Evolutionary conservation across 2,329 filamentous ascomycete genomes (phyloP), one percentile per base, ranked within the genome.

Genomic region (Coniella lustricola): DNA sequence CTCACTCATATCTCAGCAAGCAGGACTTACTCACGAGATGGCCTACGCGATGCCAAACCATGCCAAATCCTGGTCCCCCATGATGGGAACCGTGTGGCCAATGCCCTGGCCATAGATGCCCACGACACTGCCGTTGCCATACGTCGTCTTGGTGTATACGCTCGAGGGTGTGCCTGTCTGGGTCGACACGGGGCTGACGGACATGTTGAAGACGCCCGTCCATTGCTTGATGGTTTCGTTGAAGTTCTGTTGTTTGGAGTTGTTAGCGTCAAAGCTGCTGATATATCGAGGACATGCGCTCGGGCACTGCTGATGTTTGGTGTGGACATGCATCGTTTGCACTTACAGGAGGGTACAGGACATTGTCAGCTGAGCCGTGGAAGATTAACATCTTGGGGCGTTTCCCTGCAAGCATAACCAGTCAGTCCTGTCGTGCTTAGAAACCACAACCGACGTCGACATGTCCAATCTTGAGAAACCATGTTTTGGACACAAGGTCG

Each of bases 301-400:
- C 13, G 9, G n/a, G 18, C 4, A 42, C 31, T 3, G n/a, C n/a
- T n/a, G n/a, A n/a, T n/a, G n/a, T n/a, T n/a, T n/a, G n/a, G n/a
- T n/a, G n/a, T n/a, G n/a, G n/a, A n/a, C n/a, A n/a, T n/a, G n/a
- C n/a, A n/a, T n/a, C n/a, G 37, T 14, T 3, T 13, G 3, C 9
- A 9, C 48, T 48, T 34, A 50, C 48, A 18, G 54, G 50, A 59
- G 53, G 73, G 68, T 9, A 63, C 57, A 12, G 64, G n/a, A n/a
- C n/a, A n/a, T 71, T 66, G 53, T 82, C 77, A 0, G 54, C 58
- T 3, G 71, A 74, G 9, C 78, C 78, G 57, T 82, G 78, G 60
- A 75, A 76, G 35, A 81, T 67, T 60, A 79, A 75, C 65, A 82
- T 68, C 56, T 74, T 75, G 0, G 78, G 77, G 12, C 75, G 63